Base-by-base conservation (phyloP, 208 protist genomes). In the Porcisia deanei region DNA sequence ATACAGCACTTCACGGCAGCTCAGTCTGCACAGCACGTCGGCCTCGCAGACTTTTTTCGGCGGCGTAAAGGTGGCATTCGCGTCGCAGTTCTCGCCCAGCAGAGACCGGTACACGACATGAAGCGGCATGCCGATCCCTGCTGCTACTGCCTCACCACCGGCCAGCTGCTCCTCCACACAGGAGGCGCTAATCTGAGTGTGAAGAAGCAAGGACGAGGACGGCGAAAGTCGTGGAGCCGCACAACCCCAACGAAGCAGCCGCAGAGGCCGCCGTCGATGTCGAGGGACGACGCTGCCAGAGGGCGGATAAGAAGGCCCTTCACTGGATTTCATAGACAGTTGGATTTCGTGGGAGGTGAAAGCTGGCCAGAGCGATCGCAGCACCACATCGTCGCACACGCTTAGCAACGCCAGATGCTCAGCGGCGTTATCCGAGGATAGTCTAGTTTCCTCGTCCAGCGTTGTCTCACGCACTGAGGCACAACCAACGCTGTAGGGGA, bases 381-480 rank as follows among this genome's bases (percentile, higher is more conserved):
- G 30, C 30, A 81, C 43, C 6, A 34, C 34, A n/a, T 43, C 61
- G 60, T 81, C 71, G 63, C 76, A 71, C 30, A 76, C 63, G n/a
- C 39, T 39, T 10, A 81, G 61, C 52, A 49, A 45, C n/a, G 70
- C 25, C 10, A 71, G 14, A 45, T n/a, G 20, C 55, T 30, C n/a
- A 49, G 8, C 55, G 7, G 25, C 52, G 5, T 20, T 37, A 1
- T 0, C 45, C 47, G 22, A 57, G 30, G 43, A 12, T 37, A 18
- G n/a, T 39, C 3, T 30, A 20, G 3, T 7, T 30, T 66, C 61
- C 39, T 6, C 18, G 22, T 34, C 25, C 22, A 37, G 30, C 57
- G 30, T 18, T 25, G 55, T 34, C 22, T 43, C 54, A 18, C 30
- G 20, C 67, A 10, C 34, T 67, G 37, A 30, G 43, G 63, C 63